Evolutionary conservation across 176 grass and related monocot species (phyloP), one percentile per base, ranked within the genome.

Genomic region (Ensete glaucum): DNA sequence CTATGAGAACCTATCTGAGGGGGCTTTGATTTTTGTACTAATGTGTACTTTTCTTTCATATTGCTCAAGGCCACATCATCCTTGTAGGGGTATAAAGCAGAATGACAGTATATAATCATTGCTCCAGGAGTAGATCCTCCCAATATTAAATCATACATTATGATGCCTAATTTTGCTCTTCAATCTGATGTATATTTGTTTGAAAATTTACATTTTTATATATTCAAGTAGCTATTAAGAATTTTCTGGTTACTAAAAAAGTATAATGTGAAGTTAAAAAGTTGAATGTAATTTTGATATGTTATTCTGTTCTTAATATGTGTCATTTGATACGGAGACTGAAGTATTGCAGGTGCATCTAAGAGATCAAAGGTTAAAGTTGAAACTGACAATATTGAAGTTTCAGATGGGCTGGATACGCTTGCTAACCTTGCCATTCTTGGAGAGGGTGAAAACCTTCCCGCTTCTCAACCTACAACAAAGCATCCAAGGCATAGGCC

Each of bases 381-480:
- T 67, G 88, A 93, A 22, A 51, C 59, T 24, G n/a, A 24, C 20
- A 87, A 43, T 60, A 95, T 94, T 1, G 88, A 89, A 51, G 69
- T 77, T 78, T 89, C 88, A 0, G 95, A 89, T 84, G 91, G 90
- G 19, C 72, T 99, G 12, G 91, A 91, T 74, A 99, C 95, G 0
- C 95, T 99, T 3, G 95, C 95, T 67, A 99, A 99, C 74, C 88
- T 99, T 83, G 95, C 95, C 51, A 93, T 97, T 87, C 81, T 94
- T 43, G 95, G 86, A 17, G 90, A 91, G 83, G 85, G 82, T 50
- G 88, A 94, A 85, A 68, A 84, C 72, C 72, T 85, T 15, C 86
- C 70, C 10, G 53, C 22, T 78, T 88, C 87, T 9, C 87, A 90
- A 71, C 93, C 79, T 73, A 99, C 96, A 9, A 99, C 96, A 23